phyloP scores from a whole-genome alignment of 768 basidiomycete genomes.

The Suillus ampliporus region DNA sequence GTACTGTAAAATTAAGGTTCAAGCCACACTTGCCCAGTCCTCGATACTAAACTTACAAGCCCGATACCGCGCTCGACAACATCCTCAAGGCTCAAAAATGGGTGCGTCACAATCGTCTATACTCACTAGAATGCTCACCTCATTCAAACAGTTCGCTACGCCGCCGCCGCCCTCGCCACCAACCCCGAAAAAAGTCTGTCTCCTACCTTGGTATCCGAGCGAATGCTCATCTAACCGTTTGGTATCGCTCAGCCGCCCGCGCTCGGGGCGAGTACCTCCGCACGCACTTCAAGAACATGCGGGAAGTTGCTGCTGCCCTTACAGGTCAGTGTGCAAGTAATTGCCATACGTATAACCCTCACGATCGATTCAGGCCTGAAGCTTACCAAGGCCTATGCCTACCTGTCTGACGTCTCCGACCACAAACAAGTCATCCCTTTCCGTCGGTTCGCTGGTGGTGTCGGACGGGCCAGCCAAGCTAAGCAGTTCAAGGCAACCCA shows the following conservation, averaged over 20 bases:
- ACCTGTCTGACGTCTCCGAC: constrained; percentile 92
- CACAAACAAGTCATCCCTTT: constrained; percentile 98
- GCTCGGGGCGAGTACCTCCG: constrained; percentile 97
- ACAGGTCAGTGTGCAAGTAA: constrained; percentile 61
- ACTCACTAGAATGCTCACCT: constrained; percentile 18
- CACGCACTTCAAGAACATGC: constrained; percentile 99
- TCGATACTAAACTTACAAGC: constrained; percentile 63
- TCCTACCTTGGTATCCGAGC: not conserved
- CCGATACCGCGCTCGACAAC: constrained; percentile 42
- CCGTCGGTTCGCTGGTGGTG: constrained; percentile 93
- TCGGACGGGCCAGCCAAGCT: constrained; percentile 92
- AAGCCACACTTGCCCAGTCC: constrained; percentile 44
- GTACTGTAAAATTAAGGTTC: constrained; percentile 38
- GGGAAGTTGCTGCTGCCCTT: constrained; percentile 95
- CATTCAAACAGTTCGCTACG: constrained; percentile 82
- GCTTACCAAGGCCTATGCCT: constrained; percentile 92
- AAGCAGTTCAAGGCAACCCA: constrained; percentile 97
- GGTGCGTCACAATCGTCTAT: constrained; percentile 50
- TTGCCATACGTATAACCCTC: not conserved
- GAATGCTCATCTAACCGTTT: constrained; percentile 17
- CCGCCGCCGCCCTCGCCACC: constrained; percentile 81
- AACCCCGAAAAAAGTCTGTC: constrained; percentile 95
- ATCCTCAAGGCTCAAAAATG: constrained; percentile 55
- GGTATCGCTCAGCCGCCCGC: constrained; percentile 68
- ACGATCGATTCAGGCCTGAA: constrained; percentile 68